Evolutionary conservation across 768 basidiomycete species (phyloP).

Genomic region (Lanmaoa rubissima): DNA sequence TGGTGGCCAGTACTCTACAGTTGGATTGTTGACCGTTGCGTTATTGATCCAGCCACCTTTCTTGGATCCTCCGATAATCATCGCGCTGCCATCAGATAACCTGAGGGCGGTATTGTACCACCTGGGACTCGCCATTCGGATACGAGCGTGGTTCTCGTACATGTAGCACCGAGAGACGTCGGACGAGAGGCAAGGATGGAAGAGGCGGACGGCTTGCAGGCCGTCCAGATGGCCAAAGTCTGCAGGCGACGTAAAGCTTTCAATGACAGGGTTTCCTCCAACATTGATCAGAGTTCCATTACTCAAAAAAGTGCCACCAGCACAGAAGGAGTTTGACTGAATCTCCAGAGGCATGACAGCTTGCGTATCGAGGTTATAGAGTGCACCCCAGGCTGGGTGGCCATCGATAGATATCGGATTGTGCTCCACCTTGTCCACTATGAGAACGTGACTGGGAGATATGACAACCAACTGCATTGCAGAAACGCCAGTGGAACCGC

Average conservation of each 20-base stretch:
- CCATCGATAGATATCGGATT: slow-evolving; percentile 72
- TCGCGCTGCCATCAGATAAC: slow-evolving; percentile 73
- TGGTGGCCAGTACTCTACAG: slow-evolving; percentile 79
- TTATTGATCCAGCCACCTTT: slow-evolving; percentile 90
- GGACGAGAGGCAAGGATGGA: slow-evolving; percentile 60
- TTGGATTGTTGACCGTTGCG: slow-evolving; percentile 75
- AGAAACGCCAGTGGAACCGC: slow-evolving; percentile 70
- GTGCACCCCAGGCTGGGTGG: slow-evolving; percentile 79
- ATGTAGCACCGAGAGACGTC: slow-evolving; percentile 53
- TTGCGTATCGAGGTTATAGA: slow-evolving; percentile 69
- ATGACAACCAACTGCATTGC: slow-evolving; percentile 77
- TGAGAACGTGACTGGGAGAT: slow-evolving; percentile 65
- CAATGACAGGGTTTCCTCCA: slow-evolving; percentile 79
- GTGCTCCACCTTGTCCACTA: slow-evolving; percentile 85
- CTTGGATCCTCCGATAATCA: slow-evolving; percentile 79
- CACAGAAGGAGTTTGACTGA: slow-evolving; percentile 84
- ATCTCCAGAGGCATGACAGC: slow-evolving; percentile 59
- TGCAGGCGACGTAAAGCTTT: slow-evolving; percentile 56
- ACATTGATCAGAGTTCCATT: slow-evolving; percentile 79
- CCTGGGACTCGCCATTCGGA: slow-evolving; percentile 74
- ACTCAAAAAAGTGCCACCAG: slow-evolving; percentile 72
- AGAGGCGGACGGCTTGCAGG: slow-evolving; percentile 68
- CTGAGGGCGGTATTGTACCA: slow-evolving; percentile 80
- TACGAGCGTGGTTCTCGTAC: slow-evolving; percentile 57
- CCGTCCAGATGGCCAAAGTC: slow-evolving; percentile 79